Conservation (phyloP, 306 rosid species). For the Ormosia semicastrata region DNA sequence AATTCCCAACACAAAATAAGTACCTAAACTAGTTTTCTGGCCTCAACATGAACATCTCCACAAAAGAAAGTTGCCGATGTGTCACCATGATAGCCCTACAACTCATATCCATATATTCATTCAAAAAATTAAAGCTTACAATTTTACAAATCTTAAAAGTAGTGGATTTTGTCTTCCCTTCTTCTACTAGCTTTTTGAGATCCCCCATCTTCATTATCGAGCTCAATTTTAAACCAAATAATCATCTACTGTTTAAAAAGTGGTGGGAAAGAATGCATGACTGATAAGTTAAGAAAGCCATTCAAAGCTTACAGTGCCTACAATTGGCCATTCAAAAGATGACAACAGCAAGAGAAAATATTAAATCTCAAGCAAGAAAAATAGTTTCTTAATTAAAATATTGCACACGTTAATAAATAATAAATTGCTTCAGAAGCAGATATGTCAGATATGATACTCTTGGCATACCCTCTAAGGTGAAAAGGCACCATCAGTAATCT, state of each 20-base stretch:
- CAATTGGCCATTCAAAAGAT: too few species aligned
- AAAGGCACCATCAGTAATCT: slow-evolving; percentile 47
- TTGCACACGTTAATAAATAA: neutral
- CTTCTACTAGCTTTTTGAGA: too few species aligned
- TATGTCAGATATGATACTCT: slow-evolving; percentile 33
- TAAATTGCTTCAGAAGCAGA: neutral
- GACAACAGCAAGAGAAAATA: neutral
- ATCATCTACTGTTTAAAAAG: too few species aligned
- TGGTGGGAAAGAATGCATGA: too few species aligned
- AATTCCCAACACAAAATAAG: too few species aligned
- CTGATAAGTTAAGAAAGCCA: too few species aligned
- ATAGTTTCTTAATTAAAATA: neutral
- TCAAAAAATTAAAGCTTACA: slow-evolving; percentile 7
- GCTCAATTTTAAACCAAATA: too few species aligned
- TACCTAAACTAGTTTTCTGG: slow-evolving; percentile 78
- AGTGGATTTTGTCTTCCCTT: too few species aligned
- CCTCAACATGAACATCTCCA: slow-evolving; percentile 74
- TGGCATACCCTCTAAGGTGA: slow-evolving; percentile 34
- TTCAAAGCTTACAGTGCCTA: too few species aligned
- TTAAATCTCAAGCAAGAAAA: neutral
- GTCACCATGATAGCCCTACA: slow-evolving; percentile 91
- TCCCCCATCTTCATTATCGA: too few species aligned
- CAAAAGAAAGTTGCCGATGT: slow-evolving; percentile 88
- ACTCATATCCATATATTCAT: slow-evolving; percentile 29
- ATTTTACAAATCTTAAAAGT: neutral